Percentiles rank a stretch among this genome's conserved stretches.
These are phyloP conservation scores for Withania somnifera DNA, from an alignment of 305 asterid genomes.

Conservation along the genomic window DNA sequence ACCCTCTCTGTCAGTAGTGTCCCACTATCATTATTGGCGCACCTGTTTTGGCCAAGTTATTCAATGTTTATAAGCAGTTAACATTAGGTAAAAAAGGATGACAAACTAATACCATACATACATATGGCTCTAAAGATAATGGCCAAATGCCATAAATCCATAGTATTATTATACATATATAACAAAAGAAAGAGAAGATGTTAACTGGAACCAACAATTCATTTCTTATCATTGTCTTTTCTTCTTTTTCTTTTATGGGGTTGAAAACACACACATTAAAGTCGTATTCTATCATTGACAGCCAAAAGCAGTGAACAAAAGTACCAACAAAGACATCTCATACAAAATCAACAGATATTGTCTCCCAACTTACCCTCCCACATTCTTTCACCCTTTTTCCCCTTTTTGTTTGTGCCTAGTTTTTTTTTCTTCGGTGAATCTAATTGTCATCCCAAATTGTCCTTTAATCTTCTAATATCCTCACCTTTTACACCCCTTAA, in stretches of 20 bases:
- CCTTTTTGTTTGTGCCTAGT: neutral
- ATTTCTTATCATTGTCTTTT: constrained; percentile 12
- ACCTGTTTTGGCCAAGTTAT: no score
- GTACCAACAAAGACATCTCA: constrained; percentile 20
- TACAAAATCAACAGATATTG: constrained; percentile 34
- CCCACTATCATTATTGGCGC: no score
- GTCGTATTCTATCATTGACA: constrained; percentile 9
- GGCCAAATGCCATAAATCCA: neutral
- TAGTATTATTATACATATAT: neutral
- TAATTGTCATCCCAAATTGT: constrained; percentile 5
- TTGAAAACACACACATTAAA: constrained; percentile 21
- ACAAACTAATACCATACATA: neutral
- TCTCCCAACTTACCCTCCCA: constrained; percentile 28
- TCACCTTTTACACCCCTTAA: constrained; percentile 4
- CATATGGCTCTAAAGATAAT: neutral
- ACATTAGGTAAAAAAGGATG: constrained; percentile 14
- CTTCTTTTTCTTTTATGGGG: constrained; percentile 26
- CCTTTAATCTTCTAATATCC: constrained; percentile 18
- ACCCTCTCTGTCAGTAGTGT: neutral
- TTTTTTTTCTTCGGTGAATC: constrained; percentile 8
- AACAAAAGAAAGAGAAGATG: constrained; percentile 7
- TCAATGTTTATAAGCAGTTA: no score
- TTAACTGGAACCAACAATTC: constrained; percentile 46
- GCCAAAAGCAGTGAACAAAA: constrained; percentile 26
- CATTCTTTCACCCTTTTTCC: constrained; percentile 19